Evolutionary conservation across 225 moss, liverwort and hornwort genomes (phyloP).

Genomic region (Polytrichum formosum): DNA sequence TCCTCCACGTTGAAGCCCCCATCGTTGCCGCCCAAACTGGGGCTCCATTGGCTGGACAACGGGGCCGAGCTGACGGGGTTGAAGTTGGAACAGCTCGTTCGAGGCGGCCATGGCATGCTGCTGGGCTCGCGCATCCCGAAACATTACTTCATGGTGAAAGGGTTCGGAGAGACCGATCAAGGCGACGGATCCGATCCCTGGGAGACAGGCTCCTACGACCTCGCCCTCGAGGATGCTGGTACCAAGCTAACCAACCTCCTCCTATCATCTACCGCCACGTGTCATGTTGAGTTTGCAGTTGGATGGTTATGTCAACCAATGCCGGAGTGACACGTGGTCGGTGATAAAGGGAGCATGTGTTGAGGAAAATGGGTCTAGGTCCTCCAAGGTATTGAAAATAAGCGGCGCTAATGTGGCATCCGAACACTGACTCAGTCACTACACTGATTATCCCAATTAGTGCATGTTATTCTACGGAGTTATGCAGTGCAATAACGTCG

Average conservation of each 20-base stretch:
- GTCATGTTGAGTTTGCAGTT: too few relatives aligned
- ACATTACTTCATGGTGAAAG: slow-evolving; percentile 60
- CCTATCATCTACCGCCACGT: background rate
- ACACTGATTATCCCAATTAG: too few relatives aligned
- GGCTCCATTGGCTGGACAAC: background rate
- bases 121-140: slow-evolving; percentile 67
- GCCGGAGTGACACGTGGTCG: too few relatives aligned
- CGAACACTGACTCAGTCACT: too few relatives aligned
- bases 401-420: too few relatives aligned
- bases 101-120: slow-evolving; percentile 54
- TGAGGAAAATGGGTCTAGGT: too few relatives aligned
- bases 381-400: too few relatives aligned
- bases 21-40: slow-evolving; percentile 2
- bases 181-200: slow-evolving; percentile 70
- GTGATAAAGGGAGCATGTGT: too few relatives aligned
- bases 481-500: too few relatives aligned
- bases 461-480: too few relatives aligned
- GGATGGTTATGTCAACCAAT: too few relatives aligned
- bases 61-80: slow-evolving; percentile 9
- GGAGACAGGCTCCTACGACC: slow-evolving; percentile 77
- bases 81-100: slow-evolving; percentile 51
- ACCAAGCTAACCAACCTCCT: background rate
- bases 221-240: slow-evolving; percentile 67
- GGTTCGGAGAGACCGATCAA: slow-evolving; percentile 59
- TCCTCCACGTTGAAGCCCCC: background rate